Conservation (phyloP, 2,329 filamentous ascomycete genomes). For the Lachnum nothofagi region DNA sequence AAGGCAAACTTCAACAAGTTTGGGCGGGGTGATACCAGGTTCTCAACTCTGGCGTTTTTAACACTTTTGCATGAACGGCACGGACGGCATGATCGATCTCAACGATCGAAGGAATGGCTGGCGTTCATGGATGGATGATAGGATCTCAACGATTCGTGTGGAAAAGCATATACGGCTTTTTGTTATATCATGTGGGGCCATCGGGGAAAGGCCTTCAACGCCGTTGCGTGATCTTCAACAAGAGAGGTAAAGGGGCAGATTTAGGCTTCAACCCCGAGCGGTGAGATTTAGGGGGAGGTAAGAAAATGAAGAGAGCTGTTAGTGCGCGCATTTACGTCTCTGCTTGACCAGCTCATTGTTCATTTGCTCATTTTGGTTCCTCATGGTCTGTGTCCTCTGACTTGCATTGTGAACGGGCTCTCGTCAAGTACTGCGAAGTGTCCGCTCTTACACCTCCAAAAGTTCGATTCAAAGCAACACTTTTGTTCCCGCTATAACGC, state of each 20-base stretch:
- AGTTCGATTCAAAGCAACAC: too few relatives aligned
- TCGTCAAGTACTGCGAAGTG: too few relatives aligned
- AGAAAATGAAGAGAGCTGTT: neutral
- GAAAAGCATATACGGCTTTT: neutral
- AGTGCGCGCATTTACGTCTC: neutral
- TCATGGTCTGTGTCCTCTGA: too few relatives aligned
- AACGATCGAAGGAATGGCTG: neutral
- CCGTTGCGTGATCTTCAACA: neutral
- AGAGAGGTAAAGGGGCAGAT: neutral
- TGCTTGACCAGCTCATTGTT: too few relatives aligned
- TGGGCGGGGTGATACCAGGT: neutral
- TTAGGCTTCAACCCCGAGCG: neutral
- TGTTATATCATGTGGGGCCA: neutral
- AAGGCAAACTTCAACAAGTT: slow-evolving; percentile 34
- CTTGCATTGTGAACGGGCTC: too few relatives aligned
- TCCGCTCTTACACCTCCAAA: too few relatives aligned
- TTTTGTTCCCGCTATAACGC: too few relatives aligned
- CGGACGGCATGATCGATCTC: neutral
- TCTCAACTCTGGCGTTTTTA: neutral
- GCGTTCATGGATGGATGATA: neutral
- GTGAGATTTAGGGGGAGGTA: neutral
- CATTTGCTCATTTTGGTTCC: too few relatives aligned
- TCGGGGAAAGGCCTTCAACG: neutral
- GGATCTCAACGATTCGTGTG: neutral
- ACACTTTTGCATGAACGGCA: too few relatives aligned